Evolutionary conservation across 495 filamentous ascomycete genomes (phyloP), one percentile per base, ranked within the genome.

Genomic region (Echria macrotheca): DNA sequence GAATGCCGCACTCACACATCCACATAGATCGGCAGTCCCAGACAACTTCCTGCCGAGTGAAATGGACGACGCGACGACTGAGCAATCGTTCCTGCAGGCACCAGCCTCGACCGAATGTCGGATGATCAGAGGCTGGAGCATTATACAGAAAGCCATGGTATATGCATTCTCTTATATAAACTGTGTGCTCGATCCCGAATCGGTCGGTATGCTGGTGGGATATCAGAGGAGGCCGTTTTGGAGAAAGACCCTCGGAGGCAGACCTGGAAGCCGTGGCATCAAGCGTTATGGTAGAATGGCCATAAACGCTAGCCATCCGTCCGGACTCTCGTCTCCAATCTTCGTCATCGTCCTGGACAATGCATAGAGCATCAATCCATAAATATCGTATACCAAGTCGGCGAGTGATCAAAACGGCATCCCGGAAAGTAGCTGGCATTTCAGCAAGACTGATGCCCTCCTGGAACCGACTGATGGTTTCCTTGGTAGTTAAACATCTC

Each of bases 321-420:
- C 32, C 32, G 11, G 32, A 36, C 12, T 36, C 32, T n/a, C 32
- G 4, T 36, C 32, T 4, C 32, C 32, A 36, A n/a, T 36, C 32
- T 36, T 36, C 32, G 4, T 36, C 12, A 12, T 31, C 28, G 28
- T 57, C 56, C 41, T 72, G 66, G 11, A 69, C 62, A 23, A 70
- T 72, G 44, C 67, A 69, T 5, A 70, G 29, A 1, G 58, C 62
- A 47, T 69, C 67, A 23, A 71, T 66, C 67, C 66, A 67, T 1
- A 60, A 24, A 32, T 55, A 69, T 19, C 33, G 38, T 1, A 59
- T 49, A 1, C 31, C 25, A 9, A 63, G 36, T 9, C 17, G 23
- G 17, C 57, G 46, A 21, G 58, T 61, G 1, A 48, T 11, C 4
- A 2, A 2, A 17, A 63, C 41, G 4, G 58, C 59, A 47, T 63